Percentiles rank a stretch among this genome's conserved stretches.
phyloP scores from a whole-genome alignment of 306 rosid genomes.

The Vigna mungo region DNA sequence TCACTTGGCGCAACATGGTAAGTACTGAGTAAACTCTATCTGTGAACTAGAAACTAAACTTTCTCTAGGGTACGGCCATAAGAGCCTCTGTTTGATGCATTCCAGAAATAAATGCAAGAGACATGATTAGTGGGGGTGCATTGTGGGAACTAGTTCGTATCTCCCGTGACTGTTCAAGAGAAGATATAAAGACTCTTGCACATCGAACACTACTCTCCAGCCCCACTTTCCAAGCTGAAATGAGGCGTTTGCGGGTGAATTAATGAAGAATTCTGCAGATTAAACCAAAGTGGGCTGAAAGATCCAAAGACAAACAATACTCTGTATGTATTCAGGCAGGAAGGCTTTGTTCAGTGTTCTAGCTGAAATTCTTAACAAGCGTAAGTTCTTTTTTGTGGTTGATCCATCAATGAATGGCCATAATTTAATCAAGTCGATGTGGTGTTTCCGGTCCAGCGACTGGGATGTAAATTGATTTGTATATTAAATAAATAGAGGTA shows the following conservation, averaged over 20 bases:
- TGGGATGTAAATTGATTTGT: conserved; percentile 71
- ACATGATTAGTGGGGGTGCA: conserved; percentile 93
- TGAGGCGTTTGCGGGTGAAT: conserved; percentile 74
- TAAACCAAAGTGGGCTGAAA: conserved; percentile 34
- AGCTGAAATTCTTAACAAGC: conserved; percentile 42
- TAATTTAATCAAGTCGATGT: conserved; percentile 34
- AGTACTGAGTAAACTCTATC: conserved; percentile 18
- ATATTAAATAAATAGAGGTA: conserved; percentile 53
- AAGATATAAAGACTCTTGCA: conserved; percentile 94
- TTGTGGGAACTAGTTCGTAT: conserved; percentile 94
- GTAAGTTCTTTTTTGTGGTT: conserved; percentile 40
- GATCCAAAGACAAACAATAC: conserved; percentile 13
- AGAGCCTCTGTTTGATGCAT: conserved; percentile 43
- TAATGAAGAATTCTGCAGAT: conserved; percentile 45
- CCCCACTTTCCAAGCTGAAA: conserved; percentile 88
- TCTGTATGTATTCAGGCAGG: conserved; percentile 21
- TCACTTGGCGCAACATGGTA: conserved; percentile 97
- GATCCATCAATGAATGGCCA: conserved; percentile 38
- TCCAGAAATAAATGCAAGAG: conserved; percentile 91
- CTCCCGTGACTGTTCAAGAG: conserved; percentile 88
- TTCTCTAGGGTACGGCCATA: conserved; percentile 25
- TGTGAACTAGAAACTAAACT: conserved; percentile 31
- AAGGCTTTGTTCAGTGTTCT: conserved; percentile 35
- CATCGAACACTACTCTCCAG: conserved; percentile 79
- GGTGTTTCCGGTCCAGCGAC: conserved; percentile 46